Percentiles rank a stretch among this genome's conserved stretches.
These are phyloP conservation scores for Xylaria sp. DNA, from an alignment of 495 filamentous ascomycete species.

Conservation along the genomic window DNA sequence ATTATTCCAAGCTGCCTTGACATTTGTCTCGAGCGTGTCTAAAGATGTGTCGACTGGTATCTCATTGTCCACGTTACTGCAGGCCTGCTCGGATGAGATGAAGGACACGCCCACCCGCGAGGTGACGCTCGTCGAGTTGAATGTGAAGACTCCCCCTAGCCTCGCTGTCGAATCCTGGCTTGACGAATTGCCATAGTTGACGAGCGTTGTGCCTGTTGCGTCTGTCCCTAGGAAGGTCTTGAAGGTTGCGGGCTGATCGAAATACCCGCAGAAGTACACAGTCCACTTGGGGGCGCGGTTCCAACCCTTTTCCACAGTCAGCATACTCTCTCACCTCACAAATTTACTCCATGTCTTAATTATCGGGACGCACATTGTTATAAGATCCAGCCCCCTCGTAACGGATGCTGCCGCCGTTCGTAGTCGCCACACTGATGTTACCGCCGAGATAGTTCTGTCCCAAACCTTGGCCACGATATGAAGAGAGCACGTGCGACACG, in stretches of 20 bases:
- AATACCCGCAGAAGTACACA: constrained; percentile 74
- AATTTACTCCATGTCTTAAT: constrained; percentile 17
- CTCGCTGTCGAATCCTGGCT: constrained; percentile 39
- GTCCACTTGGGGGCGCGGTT: constrained; percentile 64
- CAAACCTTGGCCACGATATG: constrained; percentile 63
- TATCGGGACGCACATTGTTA: constrained; percentile 58
- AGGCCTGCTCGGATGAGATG: constrained; percentile 69
- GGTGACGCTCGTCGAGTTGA: constrained; percentile 50
- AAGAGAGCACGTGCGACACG: constrained; percentile 73
- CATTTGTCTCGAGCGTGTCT: constrained; percentile 53
- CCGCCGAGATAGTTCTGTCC: constrained; percentile 74
- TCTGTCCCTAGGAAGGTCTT: constrained; percentile 62
- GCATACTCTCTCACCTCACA: neutral
- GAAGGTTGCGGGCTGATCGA: constrained; percentile 53
- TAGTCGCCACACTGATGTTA: constrained; percentile 56
- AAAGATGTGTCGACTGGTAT: constrained; percentile 61
- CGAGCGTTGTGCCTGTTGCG: constrained; percentile 33
- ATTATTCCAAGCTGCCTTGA: constrained; percentile 62
- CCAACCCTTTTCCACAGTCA: constrained; percentile 44
- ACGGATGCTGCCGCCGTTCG: constrained; percentile 43
- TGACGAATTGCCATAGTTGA: constrained; percentile 35
- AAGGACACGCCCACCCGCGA: constrained; percentile 77
- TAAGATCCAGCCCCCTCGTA: constrained; percentile 72
- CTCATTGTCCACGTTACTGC: constrained; percentile 63
- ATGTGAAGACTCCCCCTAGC: constrained; percentile 54